phyloP scores from a whole-genome alignment of 2,329 filamentous ascomycete genomes.

The Aspergillus quadrilineatus region DNA sequence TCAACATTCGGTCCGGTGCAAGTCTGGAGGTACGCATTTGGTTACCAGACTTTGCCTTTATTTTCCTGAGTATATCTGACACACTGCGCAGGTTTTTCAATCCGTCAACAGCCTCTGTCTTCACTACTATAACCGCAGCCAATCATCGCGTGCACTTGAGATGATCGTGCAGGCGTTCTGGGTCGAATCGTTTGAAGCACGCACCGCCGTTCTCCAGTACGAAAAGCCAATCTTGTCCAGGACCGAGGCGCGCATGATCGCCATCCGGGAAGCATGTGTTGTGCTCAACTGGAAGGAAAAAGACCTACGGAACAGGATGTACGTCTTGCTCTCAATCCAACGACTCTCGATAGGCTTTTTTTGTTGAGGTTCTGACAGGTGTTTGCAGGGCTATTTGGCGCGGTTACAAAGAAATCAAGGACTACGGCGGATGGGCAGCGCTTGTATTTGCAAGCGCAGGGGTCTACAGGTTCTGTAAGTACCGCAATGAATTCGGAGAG shows the following conservation, averaged over 20 bases:
- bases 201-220: slow-evolving; percentile 46
- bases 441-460: slow-evolving; percentile 59
- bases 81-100: slow-evolving; percentile 11
- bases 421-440: slow-evolving; percentile 56
- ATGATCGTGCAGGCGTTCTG: slow-evolving; percentile 60
- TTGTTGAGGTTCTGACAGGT: background rate
- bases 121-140: slow-evolving; percentile 44
- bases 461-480: slow-evolving; percentile 62
- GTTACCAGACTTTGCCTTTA: no score
- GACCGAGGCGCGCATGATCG: slow-evolving; percentile 53
- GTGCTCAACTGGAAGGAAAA: slow-evolving; percentile 59
- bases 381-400: slow-evolving; percentile 50
- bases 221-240: slow-evolving; percentile 43
- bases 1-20: slow-evolving; percentile 21
- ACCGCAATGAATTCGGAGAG: slow-evolving; percentile 54
- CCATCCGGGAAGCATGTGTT: slow-evolving; percentile 54
- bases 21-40: slow-evolving; percentile 16
- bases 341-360: background rate
- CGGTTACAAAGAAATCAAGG: slow-evolving; percentile 60
- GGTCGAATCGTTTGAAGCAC: slow-evolving; percentile 56
- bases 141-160: slow-evolving; percentile 57
- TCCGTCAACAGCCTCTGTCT: slow-evolving; percentile 25
- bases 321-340: background rate
- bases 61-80: no score
- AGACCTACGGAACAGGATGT: slow-evolving; percentile 52